Percentiles rank a stretch among this genome's conserved stretches.
Conservation (phyloP, 306 rosid species). For the Dryas drummondii region DNA sequence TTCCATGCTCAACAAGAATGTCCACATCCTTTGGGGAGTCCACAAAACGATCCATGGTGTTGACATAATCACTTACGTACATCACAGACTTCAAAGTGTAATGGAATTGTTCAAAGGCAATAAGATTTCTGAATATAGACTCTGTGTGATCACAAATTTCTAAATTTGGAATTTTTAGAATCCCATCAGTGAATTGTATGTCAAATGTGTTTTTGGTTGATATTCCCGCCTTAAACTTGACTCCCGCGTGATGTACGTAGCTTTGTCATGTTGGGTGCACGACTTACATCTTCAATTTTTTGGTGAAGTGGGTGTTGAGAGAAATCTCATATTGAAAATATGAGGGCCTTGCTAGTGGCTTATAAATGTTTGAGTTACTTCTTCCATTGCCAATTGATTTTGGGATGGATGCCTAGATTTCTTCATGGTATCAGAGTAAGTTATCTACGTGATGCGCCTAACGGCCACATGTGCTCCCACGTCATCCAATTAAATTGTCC, state of each 20-base stretch:
- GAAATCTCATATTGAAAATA: too few species aligned
- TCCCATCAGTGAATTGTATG: conserved; percentile 22
- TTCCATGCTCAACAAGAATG: conserved; percentile 26
- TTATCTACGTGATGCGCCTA: too few species aligned
- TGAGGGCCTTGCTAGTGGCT: too few species aligned
- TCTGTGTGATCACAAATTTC: conserved; percentile 11
- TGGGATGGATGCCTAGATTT: too few species aligned
- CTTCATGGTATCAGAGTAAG: too few species aligned
- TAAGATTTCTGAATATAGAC: conserved; percentile 19
- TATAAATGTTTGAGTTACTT: too few species aligned
- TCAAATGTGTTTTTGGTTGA: conserved; percentile 29
- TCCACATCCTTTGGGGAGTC: neutral
- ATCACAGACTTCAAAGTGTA: neutral
- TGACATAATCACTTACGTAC: conserved; percentile 8
- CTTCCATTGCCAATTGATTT: too few species aligned
- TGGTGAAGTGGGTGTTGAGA: conserved; percentile 27
- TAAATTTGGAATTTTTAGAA: conserved; percentile 36
- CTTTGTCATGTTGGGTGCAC: conserved; percentile 25
- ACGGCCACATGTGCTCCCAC: too few species aligned
- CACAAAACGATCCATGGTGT: conserved; percentile 9
- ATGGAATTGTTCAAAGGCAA: conserved; percentile 41
- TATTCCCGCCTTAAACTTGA: conserved; percentile 20
- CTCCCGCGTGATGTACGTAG: conserved; percentile 33
- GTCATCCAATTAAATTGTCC: too few species aligned
- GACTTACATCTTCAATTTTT: neutral